A percentile compares a stretch with the other conserved stretches of the same genome.
These are phyloP conservation scores for Elongisporangium anandrum DNA, from an alignment of 352 stramenopile genomes.

Conservation along the genomic window DNA sequence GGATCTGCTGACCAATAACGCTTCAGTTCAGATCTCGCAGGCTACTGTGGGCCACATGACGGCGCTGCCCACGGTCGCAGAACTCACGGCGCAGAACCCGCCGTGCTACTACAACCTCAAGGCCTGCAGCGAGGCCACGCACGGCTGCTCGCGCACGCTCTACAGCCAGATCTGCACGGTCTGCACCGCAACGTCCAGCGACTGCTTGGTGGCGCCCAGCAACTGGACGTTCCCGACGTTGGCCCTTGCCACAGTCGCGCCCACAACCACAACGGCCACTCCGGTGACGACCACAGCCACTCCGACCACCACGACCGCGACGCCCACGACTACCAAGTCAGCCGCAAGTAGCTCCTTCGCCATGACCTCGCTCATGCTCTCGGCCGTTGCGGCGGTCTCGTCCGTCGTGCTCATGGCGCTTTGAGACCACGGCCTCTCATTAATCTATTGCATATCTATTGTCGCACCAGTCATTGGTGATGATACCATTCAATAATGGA, in stretches of 20 bases:
- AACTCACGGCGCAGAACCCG: conserved; percentile 44
- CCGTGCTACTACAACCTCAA: conserved; percentile 63
- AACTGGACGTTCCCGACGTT: conserved; percentile 40
- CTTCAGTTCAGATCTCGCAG: conserved; percentile 27
- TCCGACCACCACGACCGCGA: conserved; percentile 2
- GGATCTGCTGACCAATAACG: conserved; percentile 16
- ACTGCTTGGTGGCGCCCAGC: conserved; percentile 16
- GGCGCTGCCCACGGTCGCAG: conserved; percentile 31
- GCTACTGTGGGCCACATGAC: conserved; percentile 30
- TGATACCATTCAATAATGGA: too few relatives aligned
- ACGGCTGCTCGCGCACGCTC: conserved; percentile 55
- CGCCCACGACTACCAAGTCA: conserved; percentile 4
- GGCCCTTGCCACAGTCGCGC: conserved; percentile 14
- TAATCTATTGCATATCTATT: conserved; percentile 3
- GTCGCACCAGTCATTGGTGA: not conserved
- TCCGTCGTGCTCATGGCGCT: not conserved
- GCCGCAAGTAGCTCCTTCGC: conserved; percentile 8
- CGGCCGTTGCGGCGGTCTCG: not conserved
- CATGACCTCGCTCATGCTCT: conserved; percentile 11
- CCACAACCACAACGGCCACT: conserved; percentile 2
- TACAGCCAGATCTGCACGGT: conserved; percentile 56
- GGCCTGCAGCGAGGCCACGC: conserved; percentile 31
- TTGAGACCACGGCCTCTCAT: not conserved
- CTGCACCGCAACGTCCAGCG: conserved; percentile 18
- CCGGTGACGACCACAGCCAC: conserved; percentile 7